phyloP scores from a whole-genome alignment of 768 basidiomycete genomes.

The Tulasnella sp. region DNA sequence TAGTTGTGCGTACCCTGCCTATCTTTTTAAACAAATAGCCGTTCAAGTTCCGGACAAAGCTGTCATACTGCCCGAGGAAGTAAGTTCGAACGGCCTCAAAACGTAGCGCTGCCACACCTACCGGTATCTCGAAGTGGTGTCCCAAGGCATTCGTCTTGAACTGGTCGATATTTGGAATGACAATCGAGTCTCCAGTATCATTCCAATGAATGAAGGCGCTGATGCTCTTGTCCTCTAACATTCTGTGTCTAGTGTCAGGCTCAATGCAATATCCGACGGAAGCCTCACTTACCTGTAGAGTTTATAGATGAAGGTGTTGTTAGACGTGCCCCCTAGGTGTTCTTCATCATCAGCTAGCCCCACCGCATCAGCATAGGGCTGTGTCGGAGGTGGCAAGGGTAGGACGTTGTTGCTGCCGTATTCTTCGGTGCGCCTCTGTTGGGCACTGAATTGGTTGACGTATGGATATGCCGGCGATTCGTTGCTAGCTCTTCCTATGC shows the following conservation, averaged over 20 bases:
- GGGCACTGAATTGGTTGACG: not conserved
- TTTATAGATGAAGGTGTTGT: not conserved
- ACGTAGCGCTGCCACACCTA: not conserved
- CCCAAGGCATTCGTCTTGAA: not conserved
- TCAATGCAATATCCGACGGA: not conserved
- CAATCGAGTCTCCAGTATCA: not conserved
- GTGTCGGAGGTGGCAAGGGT: not conserved
- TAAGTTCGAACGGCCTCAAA: not conserved
- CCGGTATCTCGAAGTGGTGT: not conserved
- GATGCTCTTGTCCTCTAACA: not conserved
- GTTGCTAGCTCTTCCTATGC: not conserved
- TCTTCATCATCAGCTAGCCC: not conserved
- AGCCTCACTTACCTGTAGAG: not conserved
- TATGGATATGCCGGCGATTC: not conserved
- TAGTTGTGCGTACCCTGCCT: not conserved
- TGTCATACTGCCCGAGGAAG: not conserved
- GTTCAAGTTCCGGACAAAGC: not conserved
- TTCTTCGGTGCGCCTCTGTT: not conserved
- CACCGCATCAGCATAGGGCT: not conserved
- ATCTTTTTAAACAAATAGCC: not conserved
- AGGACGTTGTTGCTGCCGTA: not conserved
- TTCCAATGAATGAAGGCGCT: not conserved
- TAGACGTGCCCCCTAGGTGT: not conserved
- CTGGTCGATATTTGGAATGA: not conserved
- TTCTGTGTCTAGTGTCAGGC: not conserved